phyloP scores from a whole-genome alignment of 257 asterid genomes.

The Echites panduratus region DNA sequence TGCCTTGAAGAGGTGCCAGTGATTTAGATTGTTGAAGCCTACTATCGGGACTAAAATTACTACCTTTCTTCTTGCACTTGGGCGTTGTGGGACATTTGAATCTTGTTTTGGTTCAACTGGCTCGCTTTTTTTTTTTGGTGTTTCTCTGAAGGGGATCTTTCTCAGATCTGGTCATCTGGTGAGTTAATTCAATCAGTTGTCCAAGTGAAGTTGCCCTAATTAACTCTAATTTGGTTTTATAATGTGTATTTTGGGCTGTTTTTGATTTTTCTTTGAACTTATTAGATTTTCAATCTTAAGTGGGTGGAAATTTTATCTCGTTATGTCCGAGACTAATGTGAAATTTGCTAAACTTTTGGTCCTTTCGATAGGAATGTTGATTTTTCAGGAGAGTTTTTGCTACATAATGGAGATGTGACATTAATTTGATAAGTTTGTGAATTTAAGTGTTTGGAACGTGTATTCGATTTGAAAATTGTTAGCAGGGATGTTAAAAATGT shows the following conservation, averaged over 20 bases:
- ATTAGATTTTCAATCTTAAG: not conserved
- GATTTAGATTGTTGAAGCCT: conserved; percentile 22
- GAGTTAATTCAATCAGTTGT: conserved; percentile 24
- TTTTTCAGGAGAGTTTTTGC: conserved; percentile 12
- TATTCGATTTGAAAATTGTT: not conserved
- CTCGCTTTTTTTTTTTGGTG: not conserved
- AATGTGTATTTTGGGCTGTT: not conserved
- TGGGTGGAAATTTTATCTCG: not conserved
- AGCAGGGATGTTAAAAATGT: not conserved
- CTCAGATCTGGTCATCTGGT: conserved; percentile 70
- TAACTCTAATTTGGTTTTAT: not conserved
- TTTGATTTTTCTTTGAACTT: not conserved
- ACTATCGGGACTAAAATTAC: conserved; percentile 21
- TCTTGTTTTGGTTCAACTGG: conserved; percentile 28
- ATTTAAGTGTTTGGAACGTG: too few species aligned
- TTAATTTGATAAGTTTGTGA: conserved; percentile 25
- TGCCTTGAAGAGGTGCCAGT: conserved; percentile 2
- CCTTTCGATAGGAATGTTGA: not conserved
- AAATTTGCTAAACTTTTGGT: not conserved
- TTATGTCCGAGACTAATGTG: not conserved
- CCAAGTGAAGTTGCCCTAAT: conserved; percentile 5
- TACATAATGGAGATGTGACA: conserved; percentile 1
- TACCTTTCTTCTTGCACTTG: conserved; percentile 12
- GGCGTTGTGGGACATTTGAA: conserved; percentile 30
- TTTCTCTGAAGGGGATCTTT: conserved; percentile 15